These are phyloP conservation scores for Phytophthora idaei DNA, from an alignment of 352 stramenopile genomes.

Conservation along the genomic window DNA sequence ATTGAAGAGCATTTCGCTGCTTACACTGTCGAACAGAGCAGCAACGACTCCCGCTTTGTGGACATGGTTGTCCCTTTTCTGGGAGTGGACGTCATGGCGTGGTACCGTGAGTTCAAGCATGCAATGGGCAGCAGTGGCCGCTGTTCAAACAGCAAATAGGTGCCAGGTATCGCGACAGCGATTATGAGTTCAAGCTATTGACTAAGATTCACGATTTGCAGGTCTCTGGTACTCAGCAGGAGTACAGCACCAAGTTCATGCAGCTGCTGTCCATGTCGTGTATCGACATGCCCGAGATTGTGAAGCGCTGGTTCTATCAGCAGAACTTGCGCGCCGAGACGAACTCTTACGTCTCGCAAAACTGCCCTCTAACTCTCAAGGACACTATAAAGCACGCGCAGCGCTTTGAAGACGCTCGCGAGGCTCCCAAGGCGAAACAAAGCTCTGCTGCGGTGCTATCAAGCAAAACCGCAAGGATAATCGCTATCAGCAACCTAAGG, in stretches of 20 bases:
- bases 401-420: background rate
- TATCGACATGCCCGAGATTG: background rate
- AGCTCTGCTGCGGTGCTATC: background rate
- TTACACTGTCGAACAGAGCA: slow-evolving; percentile 1
- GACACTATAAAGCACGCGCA: background rate
- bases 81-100: background rate
- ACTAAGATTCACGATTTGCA: background rate
- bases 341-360: background rate
- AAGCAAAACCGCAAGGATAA: background rate
- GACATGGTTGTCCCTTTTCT: slow-evolving; percentile 14
- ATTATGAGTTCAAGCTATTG: slow-evolving; percentile 18
- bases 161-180: background rate
- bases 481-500: background rate
- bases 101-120: slow-evolving; percentile 15
- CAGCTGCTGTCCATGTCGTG: background rate
- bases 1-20: slow-evolving; percentile 13
- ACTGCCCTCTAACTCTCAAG: background rate
- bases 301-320: slow-evolving; percentile 14
- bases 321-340: background rate
- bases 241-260: slow-evolving; percentile 5
- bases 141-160: slow-evolving; percentile 9
- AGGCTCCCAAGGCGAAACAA: background rate
- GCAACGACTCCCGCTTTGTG: slow-evolving; percentile 1
- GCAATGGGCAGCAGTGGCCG: background rate
- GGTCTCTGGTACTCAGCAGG: background rate